Percentiles rank a stretch among this genome's conserved stretches.
phyloP scores from a whole-genome alignment of 345 rosid genomes.

The Dimocarpus longan region DNA sequence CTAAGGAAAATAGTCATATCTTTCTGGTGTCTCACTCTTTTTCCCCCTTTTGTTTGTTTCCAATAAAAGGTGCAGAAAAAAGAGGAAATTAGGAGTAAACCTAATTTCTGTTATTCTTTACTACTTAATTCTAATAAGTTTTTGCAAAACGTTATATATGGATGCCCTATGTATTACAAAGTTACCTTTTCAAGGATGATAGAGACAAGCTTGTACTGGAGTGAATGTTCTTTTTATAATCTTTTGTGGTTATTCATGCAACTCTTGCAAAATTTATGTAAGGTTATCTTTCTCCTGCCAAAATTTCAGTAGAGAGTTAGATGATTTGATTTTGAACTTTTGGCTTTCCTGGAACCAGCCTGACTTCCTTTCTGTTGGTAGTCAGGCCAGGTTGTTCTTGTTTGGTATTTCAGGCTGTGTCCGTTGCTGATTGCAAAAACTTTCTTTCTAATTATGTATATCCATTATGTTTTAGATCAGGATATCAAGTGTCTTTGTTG shows the following conservation, averaged over 20 bases:
- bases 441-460: neutral
- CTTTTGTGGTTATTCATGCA: neutral
- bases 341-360: neutral
- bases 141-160: neutral
- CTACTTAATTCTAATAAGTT: neutral
- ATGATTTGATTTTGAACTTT: neutral
- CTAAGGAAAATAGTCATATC: neutral
- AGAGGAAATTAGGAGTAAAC: neutral
- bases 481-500: neutral
- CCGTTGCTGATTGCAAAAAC: neutral
- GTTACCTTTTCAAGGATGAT: neutral
- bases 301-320: neutral
- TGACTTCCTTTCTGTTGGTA: neutral
- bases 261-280: neutral
- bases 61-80: neutral
- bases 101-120: neutral
- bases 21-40: constrained; percentile 1
- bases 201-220: neutral
- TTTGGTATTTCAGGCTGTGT: neutral
- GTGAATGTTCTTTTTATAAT: neutral
- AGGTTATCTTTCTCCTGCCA: neutral
- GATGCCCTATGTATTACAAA: neutral
- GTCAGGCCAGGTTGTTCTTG: neutral
- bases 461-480: neutral
- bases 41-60: neutral